Base-by-base conservation (phyloP, 1,284 basidiomycete species). In the Leccinum proximum region DNA sequence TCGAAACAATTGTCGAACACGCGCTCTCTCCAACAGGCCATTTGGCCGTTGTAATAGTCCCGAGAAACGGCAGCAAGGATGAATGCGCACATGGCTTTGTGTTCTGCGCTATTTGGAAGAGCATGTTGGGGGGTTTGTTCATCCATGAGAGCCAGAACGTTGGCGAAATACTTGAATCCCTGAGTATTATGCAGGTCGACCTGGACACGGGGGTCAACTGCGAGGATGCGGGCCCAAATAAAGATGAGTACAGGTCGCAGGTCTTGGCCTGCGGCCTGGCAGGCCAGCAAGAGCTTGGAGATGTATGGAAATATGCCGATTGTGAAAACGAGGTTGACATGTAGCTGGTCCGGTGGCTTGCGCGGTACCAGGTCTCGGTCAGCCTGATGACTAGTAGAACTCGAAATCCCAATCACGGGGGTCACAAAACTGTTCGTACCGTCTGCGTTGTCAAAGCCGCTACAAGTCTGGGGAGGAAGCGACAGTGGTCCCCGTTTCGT, bases 241-340 rank as follows among this genome's bases (percentile, higher is more conserved):
- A 98, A 99, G 70, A 99, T 98, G 38, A 99, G 83, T n/a, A 99
- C 96, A 1, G 97, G 97, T 61, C 96, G 92, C 37, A 99, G 85
- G 73, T 99, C 97, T 67, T 92, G 90, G 0, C 95, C 94, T 0
- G 96, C 96, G 1, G 96, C 96, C 77, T 97, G 26, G 26, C 26
- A 26, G 26, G 26, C 26, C 26, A 26, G 96, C 3, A 99, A 84
- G 5, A 99, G 85, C 73, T 97, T 97, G 67, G 96, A 94, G 58
- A 98, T 98, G 75, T 99, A 99, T 2, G 97, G 97, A 80, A 98
- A 99, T 73, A 99, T 98, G 22, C 97, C 97, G 72, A 99, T 98
- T n/a, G 94, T 94, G 45, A 99, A 84, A 7, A 97, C 96, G 48
- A 98, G 87, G 70, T 98, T 93, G 64, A 99, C 97, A 0, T 97